These are phyloP conservation scores for Raphanus sativus DNA, from an alignment of 345 rosid genomes.

Conservation along the genomic window DNA sequence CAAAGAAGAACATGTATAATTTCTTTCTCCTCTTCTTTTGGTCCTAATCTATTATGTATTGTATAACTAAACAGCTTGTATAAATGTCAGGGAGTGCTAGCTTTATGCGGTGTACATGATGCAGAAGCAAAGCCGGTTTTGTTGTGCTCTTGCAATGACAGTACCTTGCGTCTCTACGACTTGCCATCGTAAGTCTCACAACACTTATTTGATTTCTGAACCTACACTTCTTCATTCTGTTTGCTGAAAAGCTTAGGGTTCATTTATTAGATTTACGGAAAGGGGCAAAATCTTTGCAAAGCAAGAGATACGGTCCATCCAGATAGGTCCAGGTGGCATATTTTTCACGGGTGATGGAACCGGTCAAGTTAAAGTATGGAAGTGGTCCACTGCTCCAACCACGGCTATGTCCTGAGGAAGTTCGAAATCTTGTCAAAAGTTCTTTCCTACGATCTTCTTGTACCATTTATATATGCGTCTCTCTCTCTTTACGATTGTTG, in stretches of 20 bases:
- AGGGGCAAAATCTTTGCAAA: slow-evolving; percentile 85
- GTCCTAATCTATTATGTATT: not conserved
- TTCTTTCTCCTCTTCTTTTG: not conserved
- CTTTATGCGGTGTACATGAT: slow-evolving; percentile 79
- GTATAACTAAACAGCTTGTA: slow-evolving; percentile 7
- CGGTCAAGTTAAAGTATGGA: slow-evolving; percentile 94
- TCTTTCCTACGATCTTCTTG: slow-evolving; percentile 29
- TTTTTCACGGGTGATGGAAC: slow-evolving; percentile 95
- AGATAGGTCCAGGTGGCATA: slow-evolving; percentile 75
- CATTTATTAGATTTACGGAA: slow-evolving; percentile 64
- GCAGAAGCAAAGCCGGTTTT: slow-evolving; percentile 78
- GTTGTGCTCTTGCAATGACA: slow-evolving; percentile 77
- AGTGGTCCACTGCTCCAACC: slow-evolving; percentile 52
- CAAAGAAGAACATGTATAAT: slow-evolving; percentile 78
- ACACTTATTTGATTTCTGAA: not conserved
- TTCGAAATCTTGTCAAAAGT: slow-evolving; percentile 7
- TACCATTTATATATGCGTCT: slow-evolving; percentile 22
- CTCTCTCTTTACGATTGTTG: slow-evolving; percentile 1
- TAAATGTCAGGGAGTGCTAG: slow-evolving; percentile 62
- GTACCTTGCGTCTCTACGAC: slow-evolving; percentile 67
- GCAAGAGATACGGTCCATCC: slow-evolving; percentile 80
- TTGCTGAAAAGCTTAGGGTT: not conserved
- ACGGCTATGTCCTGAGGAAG: slow-evolving; percentile 33
- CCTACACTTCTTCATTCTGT: not conserved
- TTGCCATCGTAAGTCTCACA: slow-evolving; percentile 81